Evolutionary conservation across 2,329 filamentous ascomycete species (phyloP).

Genomic region (Bimuria novae-zelandiae): DNA sequence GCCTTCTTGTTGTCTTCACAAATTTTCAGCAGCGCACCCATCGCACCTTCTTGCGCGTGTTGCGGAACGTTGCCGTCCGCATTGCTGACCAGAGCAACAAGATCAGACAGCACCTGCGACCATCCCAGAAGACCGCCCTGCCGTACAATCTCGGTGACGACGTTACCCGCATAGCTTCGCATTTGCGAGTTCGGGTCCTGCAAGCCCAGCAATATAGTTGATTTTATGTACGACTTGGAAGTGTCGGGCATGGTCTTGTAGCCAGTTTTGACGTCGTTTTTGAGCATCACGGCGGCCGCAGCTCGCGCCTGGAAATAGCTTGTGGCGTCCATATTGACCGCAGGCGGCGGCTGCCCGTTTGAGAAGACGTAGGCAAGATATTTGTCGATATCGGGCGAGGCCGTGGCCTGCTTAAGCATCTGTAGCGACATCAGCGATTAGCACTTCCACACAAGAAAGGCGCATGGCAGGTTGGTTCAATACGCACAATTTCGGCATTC

Average conservation of each 20-base stretch:
- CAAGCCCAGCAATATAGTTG: constrained; percentile 75
- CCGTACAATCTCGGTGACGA: constrained; percentile 89
- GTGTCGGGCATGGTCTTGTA: constrained; percentile 76
- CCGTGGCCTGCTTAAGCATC: constrained; percentile 92
- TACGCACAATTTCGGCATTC: constrained; percentile 82
- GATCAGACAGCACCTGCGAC: constrained; percentile 85
- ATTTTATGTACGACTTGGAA: constrained; percentile 77
- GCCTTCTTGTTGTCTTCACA: constrained; percentile 93
- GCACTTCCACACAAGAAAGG: constrained; percentile 17
- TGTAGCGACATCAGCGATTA: constrained; percentile 48
- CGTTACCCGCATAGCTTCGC: constrained; percentile 85
- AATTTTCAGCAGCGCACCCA: constrained; percentile 90
- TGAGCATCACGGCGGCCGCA: constrained; percentile 90
- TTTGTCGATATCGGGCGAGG: constrained; percentile 92
- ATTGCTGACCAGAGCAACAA: constrained; percentile 79
- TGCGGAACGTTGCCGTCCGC: constrained; percentile 67
- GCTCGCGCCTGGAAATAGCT: constrained; percentile 79
- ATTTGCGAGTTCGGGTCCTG: constrained; percentile 83
- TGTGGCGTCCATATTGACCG: constrained; percentile 61
- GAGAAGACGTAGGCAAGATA: constrained; percentile 93
- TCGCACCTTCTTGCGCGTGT: constrained; percentile 86
- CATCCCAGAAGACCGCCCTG: constrained; percentile 85
- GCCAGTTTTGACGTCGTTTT: constrained; percentile 82
- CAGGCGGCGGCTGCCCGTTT: constrained; percentile 65
- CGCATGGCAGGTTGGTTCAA: constrained; percentile 17